phyloP scores from a whole-genome alignment of 768 basidiomycete species.

The Boletus patriciae region DNA sequence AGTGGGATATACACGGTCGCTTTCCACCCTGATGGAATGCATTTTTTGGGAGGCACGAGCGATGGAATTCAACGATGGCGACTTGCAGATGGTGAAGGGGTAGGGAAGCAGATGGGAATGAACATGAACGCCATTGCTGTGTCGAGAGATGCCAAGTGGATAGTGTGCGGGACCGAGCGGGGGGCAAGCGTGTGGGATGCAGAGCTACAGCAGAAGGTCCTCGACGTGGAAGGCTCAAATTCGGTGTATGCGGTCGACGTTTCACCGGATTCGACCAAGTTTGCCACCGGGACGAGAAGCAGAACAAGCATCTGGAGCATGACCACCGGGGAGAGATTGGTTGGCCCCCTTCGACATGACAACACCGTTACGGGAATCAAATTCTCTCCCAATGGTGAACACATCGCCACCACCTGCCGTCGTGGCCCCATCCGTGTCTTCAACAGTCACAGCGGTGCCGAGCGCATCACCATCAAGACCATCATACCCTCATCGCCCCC shows the following conservation, averaged over 20 bases:
- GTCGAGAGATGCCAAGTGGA: background rate
- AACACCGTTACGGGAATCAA: background rate
- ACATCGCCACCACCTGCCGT: background rate
- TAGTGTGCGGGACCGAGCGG: background rate
- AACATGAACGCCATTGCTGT: background rate
- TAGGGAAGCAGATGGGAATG: background rate
- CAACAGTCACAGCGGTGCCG: background rate
- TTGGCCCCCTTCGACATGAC: background rate
- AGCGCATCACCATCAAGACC: background rate
- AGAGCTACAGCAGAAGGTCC: background rate
- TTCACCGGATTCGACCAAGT: background rate
- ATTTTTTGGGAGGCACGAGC: background rate
- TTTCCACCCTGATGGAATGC: slow-evolving; percentile 3
- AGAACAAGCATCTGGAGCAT: background rate
- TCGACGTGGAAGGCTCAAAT: background rate
- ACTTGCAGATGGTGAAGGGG: background rate
- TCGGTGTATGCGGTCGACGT: background rate
- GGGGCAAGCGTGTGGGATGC: background rate
- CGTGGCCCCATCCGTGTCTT: background rate
- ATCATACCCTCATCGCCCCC: background rate
- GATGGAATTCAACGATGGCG: background rate
- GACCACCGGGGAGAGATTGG: background rate
- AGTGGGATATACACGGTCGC: background rate
- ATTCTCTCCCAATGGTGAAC: background rate
- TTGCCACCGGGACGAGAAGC: background rate